Conservation (phyloP, 371 early-diverging fungal species). For the Mucor lusitanicus region DNA sequence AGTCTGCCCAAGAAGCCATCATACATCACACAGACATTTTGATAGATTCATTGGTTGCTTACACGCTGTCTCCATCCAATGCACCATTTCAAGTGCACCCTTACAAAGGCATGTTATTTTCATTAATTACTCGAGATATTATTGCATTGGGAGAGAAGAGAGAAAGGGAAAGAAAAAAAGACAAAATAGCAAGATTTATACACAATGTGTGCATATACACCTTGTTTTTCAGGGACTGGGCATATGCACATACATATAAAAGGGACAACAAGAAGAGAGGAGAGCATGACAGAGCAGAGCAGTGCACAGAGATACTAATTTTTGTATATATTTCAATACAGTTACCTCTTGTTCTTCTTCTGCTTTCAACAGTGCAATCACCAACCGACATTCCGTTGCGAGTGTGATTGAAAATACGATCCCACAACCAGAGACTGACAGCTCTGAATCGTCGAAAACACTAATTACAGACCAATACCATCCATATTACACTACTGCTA, state of each 20-base stretch:
- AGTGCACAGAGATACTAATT: not conserved
- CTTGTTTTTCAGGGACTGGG: not conserved
- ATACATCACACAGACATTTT: conserved; percentile 16
- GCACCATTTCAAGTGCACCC: conserved; percentile 8
- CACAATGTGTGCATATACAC: no score
- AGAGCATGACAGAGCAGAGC: not conserved
- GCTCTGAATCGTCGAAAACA: not conserved
- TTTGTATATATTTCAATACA: not conserved
- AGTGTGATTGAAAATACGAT: not conserved
- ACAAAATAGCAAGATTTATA: not conserved
- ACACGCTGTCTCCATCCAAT: conserved; percentile 11
- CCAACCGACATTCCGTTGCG: not conserved
- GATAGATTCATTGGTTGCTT: conserved; percentile 13
- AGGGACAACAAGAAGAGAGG: not conserved
- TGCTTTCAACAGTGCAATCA: not conserved
- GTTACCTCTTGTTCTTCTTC: not conserved
- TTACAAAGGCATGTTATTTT: conserved; percentile 19
- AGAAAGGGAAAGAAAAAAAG: not conserved
- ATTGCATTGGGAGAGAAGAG: no score
- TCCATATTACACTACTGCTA: not conserved
- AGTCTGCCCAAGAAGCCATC: conserved; percentile 18
- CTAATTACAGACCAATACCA: not conserved
- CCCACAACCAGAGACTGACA: not conserved
- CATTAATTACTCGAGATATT: not conserved
- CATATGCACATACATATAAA: conserved; percentile 1